Conservation (phyloP, 2,329 filamentous ascomycete genomes). For the Aureobasidium sp. region DNA sequence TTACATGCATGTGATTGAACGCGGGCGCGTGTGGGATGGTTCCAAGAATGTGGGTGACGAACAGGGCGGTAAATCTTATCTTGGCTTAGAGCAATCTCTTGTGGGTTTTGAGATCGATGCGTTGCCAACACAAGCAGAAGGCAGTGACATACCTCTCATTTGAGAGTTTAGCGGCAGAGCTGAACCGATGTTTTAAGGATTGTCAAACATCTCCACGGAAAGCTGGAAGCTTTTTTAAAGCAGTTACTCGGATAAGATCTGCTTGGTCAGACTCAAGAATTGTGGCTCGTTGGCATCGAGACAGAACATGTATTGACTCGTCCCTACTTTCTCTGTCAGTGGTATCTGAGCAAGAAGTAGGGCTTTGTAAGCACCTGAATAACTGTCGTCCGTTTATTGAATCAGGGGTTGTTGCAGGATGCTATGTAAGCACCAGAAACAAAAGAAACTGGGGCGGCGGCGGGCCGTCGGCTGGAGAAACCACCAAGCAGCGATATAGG, state of each 20-base stretch:
- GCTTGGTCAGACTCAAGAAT: conserved; percentile 5
- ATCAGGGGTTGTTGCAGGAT: not conserved
- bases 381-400: not conserved
- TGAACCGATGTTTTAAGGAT: too few species aligned
- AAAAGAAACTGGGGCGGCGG: not conserved
- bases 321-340: not conserved
- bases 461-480: not conserved
- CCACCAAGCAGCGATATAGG: not conserved
- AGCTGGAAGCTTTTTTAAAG: too few species aligned
- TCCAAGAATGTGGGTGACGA: conserved; percentile 4
- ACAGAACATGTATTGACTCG: not conserved
- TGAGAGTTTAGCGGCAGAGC: too few species aligned
- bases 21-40: not conserved
- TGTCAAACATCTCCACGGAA: too few species aligned
- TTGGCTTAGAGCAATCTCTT: not conserved
- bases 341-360: not conserved
- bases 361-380: conserved; percentile 3
- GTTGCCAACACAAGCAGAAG: not conserved
- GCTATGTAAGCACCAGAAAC: not conserved
- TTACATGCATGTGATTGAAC: not conserved
- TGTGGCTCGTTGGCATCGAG: not conserved
- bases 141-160: too few species aligned
- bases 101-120: not conserved
- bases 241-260: too few species aligned
- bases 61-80: conserved; percentile 5